Percentiles rank a stretch among this genome's conserved stretches.
These are phyloP conservation scores for Tritrichomonas foetus DNA, from an alignment of 208 protist species.

Conservation along the genomic window DNA sequence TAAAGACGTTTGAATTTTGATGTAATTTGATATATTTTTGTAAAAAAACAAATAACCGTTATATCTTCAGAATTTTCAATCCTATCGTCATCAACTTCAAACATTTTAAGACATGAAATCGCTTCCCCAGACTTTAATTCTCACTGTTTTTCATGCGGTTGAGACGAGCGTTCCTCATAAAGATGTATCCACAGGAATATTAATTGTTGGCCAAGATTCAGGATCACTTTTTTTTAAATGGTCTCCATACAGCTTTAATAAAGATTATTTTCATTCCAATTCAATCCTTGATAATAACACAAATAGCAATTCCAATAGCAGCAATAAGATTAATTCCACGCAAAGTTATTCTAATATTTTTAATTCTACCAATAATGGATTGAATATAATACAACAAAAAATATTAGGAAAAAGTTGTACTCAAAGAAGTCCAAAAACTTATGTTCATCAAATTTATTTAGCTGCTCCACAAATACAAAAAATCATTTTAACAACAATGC, in stretches of 20 bases:
- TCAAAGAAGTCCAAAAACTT: background rate
- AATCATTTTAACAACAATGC: background rate
- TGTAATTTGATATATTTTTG: too few relatives aligned
- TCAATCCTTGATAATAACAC: too few relatives aligned
- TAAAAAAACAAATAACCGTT: too few relatives aligned
- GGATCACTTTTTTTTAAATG: conserved; percentile 19
- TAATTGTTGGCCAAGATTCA: background rate
- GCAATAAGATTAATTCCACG: too few relatives aligned
- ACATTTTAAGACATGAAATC: background rate
- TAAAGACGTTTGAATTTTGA: too few relatives aligned
- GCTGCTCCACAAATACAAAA: background rate
- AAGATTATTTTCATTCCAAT: too few relatives aligned
- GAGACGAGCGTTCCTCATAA: background rate
- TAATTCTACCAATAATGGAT: too few relatives aligned
- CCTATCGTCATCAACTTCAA: background rate
- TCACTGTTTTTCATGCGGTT: background rate
- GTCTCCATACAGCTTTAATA: background rate
- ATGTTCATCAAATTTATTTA: conserved; percentile 13
- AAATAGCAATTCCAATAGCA: too few relatives aligned
- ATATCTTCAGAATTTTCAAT: too few relatives aligned
- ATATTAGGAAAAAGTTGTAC: background rate
- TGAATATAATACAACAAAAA: background rate
- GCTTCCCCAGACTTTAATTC: background rate
- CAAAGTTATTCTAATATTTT: too few relatives aligned
- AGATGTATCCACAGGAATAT: background rate